Evolutionary conservation across 2,329 filamentous ascomycete genomes (phyloP), one percentile per base, ranked within the genome.

Genomic region (Dendrostoma leiphaemia): DNA sequence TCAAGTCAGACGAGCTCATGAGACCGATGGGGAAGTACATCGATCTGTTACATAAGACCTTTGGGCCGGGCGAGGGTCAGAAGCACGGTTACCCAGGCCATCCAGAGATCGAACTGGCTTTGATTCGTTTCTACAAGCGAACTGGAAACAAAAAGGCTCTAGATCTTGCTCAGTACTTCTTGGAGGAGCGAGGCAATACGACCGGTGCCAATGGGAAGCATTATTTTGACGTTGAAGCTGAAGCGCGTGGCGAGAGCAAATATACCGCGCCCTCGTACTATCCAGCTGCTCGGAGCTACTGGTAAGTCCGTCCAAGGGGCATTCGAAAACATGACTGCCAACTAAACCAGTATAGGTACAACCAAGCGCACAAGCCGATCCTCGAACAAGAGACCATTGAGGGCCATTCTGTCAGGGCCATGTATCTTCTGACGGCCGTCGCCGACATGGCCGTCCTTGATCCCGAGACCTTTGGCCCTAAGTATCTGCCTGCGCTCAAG

Each of bases 81-180:
- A 69, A 71, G 19, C 80, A 80, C 53, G 83, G 80, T 6, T 86
- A 86, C 61, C 82, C 82, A 2, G 82, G 82, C 0, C 82, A 85
- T 60, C 79, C 80, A 5, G 64, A 70, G 61, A 74, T 83, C 53
- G 82, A 88, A 57, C 67, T 74, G 26, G 72, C 72, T 5, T 63
- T 75, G 19, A 62, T 74, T 6, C 68, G 72, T 1, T 63, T 73
- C 26, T 69, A 71, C 54, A 60, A 68, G 6, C 61, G 56, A 6
- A 72, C 69, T 3, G 67, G 69, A 4, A 69, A 65, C 28, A 50
- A 59, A 24, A 64, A 70, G 9, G 70, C 70, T 0, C 69, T 71
- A 28, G 67, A 71, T 0, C 68, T 85, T 4, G 81, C 80, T 2
- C 65, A 66, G 38, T 85, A 81, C 61, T 85, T 86, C 61, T 64